phyloP scores from a whole-genome alignment of 2,329 filamentous ascomycete genomes.

The Hymenoscyphus infarciens region DNA sequence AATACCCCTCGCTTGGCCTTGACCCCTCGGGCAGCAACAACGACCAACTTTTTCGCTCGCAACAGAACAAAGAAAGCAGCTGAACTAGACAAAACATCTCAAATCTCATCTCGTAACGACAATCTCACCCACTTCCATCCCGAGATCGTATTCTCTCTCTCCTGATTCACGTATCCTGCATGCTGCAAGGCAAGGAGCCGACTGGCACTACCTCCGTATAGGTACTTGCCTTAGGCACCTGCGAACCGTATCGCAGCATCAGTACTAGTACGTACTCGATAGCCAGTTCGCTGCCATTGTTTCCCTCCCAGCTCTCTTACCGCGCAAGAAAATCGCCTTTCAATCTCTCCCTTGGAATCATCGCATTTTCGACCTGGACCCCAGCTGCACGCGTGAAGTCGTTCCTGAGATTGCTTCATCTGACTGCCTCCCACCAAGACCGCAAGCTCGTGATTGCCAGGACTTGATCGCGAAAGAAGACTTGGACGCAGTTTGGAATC shows the following conservation, averaged over 20 bases:
- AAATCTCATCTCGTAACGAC: neutral
- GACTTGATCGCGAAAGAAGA: neutral
- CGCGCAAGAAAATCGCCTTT: neutral
- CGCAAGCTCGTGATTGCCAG: neutral
- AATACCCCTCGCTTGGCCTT: neutral
- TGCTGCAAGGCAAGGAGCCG: slow-evolving; percentile 2
- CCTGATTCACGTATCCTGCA: slow-evolving; percentile 4
- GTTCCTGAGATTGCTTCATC: neutral
- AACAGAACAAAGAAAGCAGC: neutral
- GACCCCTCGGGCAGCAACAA: neutral
- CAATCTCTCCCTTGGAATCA: neutral
- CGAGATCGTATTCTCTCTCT: neutral
- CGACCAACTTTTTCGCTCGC: neutral
- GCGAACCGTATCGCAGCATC: neutral
- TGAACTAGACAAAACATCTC: neutral
- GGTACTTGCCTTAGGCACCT: neutral
- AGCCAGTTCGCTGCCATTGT: neutral
- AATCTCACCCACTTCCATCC: neutral
- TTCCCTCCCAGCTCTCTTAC: neutral
- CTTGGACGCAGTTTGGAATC: neutral
- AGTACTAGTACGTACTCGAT: too few relatives aligned
- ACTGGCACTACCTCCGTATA: neutral
- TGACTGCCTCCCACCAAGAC: neutral
- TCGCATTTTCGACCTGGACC: neutral
- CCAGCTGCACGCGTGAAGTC: neutral